These are phyloP conservation scores for Turritis glabra DNA, from an alignment of 345 rosid species.

Conservation along the genomic window DNA sequence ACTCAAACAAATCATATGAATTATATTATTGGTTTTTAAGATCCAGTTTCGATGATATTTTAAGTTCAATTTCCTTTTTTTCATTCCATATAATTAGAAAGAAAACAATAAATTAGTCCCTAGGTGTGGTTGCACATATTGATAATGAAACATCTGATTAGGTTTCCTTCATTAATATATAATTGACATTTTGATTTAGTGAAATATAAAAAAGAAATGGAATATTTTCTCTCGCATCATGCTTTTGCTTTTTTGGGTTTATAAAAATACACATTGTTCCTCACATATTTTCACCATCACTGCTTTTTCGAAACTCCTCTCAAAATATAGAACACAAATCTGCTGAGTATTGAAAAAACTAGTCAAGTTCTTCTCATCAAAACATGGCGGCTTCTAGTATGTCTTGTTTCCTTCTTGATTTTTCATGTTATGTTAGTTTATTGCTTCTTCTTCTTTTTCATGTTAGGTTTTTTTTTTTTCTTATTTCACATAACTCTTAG, in stretches of 20 bases:
- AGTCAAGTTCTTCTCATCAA: neutral
- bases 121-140: no score
- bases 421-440: neutral
- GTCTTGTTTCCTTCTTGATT: neutral
- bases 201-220: neutral
- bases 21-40: neutral
- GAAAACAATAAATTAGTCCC: no score
- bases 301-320: neutral
- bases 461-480: no score
- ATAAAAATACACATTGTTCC: neutral
- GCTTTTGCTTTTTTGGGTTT: neutral
- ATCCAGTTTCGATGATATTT: neutral
- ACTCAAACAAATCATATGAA: neutral
- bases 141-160: no score
- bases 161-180: no score
- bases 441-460: neutral
- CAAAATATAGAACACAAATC: neutral
- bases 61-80: no score
- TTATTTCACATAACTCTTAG: no score
- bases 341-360: neutral
- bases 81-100: no score
- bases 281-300: neutral
- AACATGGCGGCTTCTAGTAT: neutral
- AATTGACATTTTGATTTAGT: neutral
- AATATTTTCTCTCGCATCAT: neutral